These are phyloP conservation scores for Yamadazyma sp. DNA, from an alignment of 1,139 yeast genomes.

Conservation along the genomic window DNA sequence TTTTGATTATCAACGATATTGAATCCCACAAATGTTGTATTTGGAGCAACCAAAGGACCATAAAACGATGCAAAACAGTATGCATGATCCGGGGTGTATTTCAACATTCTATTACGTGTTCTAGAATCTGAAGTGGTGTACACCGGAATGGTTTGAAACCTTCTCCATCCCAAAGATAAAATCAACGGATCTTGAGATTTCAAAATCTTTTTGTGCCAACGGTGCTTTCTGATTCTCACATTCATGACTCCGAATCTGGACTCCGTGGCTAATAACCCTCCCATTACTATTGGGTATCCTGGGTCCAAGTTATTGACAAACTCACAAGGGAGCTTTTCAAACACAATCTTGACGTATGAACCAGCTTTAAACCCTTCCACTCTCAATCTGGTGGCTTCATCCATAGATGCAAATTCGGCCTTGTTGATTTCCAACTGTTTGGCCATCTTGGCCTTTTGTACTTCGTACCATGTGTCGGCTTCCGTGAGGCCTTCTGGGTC, in stretches of 20 bases:
- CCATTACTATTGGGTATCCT: slow-evolving; percentile 78
- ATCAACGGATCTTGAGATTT: slow-evolving; percentile 96
- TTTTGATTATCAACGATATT: slow-evolving; percentile 81
- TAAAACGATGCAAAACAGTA: slow-evolving; percentile 95
- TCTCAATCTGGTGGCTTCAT: slow-evolving; percentile 67
- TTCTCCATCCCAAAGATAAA: slow-evolving; percentile 94
- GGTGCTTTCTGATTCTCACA: slow-evolving; percentile 92
- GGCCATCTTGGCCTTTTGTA: slow-evolving; percentile 95
- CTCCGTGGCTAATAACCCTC: slow-evolving; percentile 89
- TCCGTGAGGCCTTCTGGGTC: slow-evolving; percentile 74
- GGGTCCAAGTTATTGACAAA: slow-evolving; percentile 86
- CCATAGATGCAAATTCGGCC: slow-evolving; percentile 73
- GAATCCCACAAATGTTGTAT: slow-evolving; percentile 95
- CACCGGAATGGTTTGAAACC: slow-evolving; percentile 94
- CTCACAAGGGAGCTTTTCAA: slow-evolving; percentile 85
- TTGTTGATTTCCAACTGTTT: slow-evolving; percentile 93
- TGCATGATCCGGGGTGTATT: slow-evolving; percentile 97
- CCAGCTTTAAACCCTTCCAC: slow-evolving; percentile 96
- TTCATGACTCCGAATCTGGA: slow-evolving; percentile 90
- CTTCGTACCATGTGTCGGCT: slow-evolving; percentile 95
- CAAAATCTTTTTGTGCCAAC: slow-evolving; percentile 97
- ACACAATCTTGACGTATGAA: slow-evolving; percentile 86
- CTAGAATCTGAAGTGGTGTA: slow-evolving; percentile 96
- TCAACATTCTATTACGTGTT: slow-evolving; percentile 96
- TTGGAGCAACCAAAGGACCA: slow-evolving; percentile 96